Conservation (phyloP, 495 filamentous ascomycete genomes). For the Hypoxylon trugodes region DNA sequence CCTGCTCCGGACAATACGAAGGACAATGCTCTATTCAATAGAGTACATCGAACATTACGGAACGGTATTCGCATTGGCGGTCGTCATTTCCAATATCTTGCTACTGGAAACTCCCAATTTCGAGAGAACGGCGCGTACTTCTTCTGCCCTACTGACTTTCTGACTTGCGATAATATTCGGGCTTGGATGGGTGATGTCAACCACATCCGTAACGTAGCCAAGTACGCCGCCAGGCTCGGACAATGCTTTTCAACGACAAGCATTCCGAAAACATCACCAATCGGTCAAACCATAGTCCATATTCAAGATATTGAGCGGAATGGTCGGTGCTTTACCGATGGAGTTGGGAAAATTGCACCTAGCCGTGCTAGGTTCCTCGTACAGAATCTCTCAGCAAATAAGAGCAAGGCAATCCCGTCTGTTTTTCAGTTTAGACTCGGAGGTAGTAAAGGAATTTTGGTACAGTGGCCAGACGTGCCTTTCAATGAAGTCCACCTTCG, state of each 20-base stretch:
- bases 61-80: constrained; percentile 85
- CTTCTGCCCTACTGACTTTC: constrained; percentile 68
- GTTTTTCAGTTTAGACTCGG: constrained; percentile 91
- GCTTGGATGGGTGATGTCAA: constrained; percentile 88
- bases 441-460: constrained; percentile 90
- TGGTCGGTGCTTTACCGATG: constrained; percentile 82
- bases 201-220: constrained; percentile 80
- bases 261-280: constrained; percentile 52
- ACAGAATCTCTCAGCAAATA: constrained; percentile 66
- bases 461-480: constrained; percentile 68
- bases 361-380: constrained; percentile 76
- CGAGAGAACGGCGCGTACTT: constrained; percentile 94
- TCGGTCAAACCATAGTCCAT: constrained; percentile 46
- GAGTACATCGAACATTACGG: constrained; percentile 72
- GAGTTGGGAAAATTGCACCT: constrained; percentile 89
- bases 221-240: constrained; percentile 85
- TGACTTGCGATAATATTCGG: constrained; percentile 80
- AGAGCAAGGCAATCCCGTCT: constrained; percentile 66
- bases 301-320: constrained; percentile 73
- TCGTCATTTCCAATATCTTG: constrained; percentile 87
- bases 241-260: constrained; percentile 96
- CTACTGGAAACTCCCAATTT: constrained; percentile 95
- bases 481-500: constrained; percentile 76
- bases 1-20: constrained; percentile 55
- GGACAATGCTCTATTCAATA: constrained; percentile 78